Evolutionary conservation across 257 asterid species (phyloP), one percentile per base, ranked within the genome.

Genomic region (Henckelia pumila): DNA sequence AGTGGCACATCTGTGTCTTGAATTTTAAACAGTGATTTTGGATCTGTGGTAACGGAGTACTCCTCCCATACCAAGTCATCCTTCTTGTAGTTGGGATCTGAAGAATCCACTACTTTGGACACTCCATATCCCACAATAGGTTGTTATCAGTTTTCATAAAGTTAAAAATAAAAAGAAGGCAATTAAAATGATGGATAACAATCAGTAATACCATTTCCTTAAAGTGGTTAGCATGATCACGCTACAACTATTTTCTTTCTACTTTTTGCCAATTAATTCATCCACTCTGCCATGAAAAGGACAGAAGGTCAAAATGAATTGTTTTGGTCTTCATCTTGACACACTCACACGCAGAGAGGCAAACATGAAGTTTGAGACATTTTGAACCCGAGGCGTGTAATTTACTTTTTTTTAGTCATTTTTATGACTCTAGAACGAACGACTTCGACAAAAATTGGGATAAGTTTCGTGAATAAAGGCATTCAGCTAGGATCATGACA

Each of bases 31-130:
- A 55, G 59, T 17, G 24, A 3, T 9, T 8, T 11, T 14, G 78
- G 26, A 30, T 32, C 28, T 22, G 30, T 65, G 21, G 77, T 68
- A 4, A 77, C 66, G 52, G 63, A 71, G 68, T 77, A 80, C 35
- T 82, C 87, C 25, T 82, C 82, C 80, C 84, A 77, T 0, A 77
- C 24, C 25, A 77, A 33, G 74, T 80, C 85, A 11, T 76, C 82
- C 65, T 74, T 74, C 63, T 80, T 57, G 55, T 63, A 71, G 17
- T 71, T 53, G 3, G 78, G 73, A 74, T 77, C 52, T 23, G 80
- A 61, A 1, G 80, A 80, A 32, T 80, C 80, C 30, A 77, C 4
- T 25, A 80, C 72, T 71, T 28, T 70, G 10, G 68, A 59, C 37
- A 77, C 82, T 66, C 85, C 85, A 47, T 26, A 33, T 19, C 82